phyloP scores from a whole-genome alignment of 2,329 filamentous ascomycete genomes.

The Diaporthe aspalathi region DNA sequence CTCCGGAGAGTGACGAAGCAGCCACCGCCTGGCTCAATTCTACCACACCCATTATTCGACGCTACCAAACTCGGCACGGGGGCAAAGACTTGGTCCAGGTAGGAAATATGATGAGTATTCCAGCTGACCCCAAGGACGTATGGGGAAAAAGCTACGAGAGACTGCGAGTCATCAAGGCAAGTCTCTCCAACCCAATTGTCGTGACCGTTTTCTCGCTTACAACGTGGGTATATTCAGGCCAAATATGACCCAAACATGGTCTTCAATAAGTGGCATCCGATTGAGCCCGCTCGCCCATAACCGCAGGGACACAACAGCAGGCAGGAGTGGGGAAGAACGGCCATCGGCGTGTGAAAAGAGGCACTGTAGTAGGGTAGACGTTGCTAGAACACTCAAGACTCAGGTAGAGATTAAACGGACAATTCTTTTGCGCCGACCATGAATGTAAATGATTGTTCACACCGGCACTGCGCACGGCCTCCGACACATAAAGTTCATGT shows the following conservation, averaged over 20 bases:
- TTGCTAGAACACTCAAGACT: not conserved
- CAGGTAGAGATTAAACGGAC: not conserved
- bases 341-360: not conserved
- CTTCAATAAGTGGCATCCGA: not conserved
- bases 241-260: not conserved
- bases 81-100: not conserved
- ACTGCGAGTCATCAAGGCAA: not conserved
- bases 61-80: not conserved
- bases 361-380: not conserved
- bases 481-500: no score
- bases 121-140: not conserved
- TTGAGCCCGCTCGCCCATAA: not conserved
- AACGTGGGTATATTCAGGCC: not conserved
- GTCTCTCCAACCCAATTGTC: not conserved
- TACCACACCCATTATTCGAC: not conserved
- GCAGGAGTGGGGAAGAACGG: not conserved
- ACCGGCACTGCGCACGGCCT: no score
- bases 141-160: not conserved
- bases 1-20: not conserved
- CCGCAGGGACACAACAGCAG: not conserved
- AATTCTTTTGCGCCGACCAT: no score
- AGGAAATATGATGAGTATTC: not conserved
- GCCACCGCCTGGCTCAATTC: not conserved
- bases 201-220: not conserved
- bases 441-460: no score